phyloP scores from a whole-genome alignment of 108 stramenopile genomes.

The Fragilariopsis cylindrus region DNA sequence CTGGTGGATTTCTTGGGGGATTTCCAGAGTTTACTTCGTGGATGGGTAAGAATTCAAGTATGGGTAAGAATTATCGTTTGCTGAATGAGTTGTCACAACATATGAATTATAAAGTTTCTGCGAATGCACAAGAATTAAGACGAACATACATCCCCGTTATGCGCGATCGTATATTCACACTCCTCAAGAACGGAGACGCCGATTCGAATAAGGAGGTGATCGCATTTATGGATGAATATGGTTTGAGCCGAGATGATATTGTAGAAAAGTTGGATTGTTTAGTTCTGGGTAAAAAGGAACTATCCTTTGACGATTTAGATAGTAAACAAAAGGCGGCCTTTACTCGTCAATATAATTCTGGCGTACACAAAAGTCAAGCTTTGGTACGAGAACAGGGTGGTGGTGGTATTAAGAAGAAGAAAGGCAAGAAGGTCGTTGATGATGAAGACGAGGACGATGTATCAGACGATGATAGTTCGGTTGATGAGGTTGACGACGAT shows the following conservation, averaged over 20 bases:
- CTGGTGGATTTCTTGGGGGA: conserved; percentile 77
- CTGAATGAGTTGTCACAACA: conserved; percentile 88
- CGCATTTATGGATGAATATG: conserved; percentile 90
- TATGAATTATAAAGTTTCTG: conserved; percentile 79
- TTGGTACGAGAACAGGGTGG: conserved; percentile 79
- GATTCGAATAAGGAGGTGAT: conserved; percentile 64
- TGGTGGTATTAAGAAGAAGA: conserved; percentile 44
- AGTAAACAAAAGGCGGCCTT: conserved; percentile 85
- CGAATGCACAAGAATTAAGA: conserved; percentile 65
- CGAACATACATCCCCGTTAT: conserved; percentile 82
- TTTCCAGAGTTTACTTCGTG: conserved; percentile 94
- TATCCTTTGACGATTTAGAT: conserved; percentile 70
- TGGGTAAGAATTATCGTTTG: conserved; percentile 80
- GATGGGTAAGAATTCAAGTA: conserved; percentile 93
- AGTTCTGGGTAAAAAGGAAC: conserved; percentile 43
- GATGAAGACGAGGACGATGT: conserved; percentile 59
- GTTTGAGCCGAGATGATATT: conserved; percentile 91
- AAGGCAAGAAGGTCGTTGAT: conserved; percentile 52
- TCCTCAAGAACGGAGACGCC: conserved; percentile 44
- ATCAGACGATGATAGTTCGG: conserved; percentile 41
- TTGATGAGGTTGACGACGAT: conserved; percentile 47
- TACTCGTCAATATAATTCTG: conserved; percentile 84
- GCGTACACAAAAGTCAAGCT: conserved; percentile 77
- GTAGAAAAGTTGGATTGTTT: conserved; percentile 91
- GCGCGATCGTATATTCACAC: conserved; percentile 54